Conservation (phyloP, 2,329 filamentous ascomycete genomes). For the Fusarium hostae region DNA sequence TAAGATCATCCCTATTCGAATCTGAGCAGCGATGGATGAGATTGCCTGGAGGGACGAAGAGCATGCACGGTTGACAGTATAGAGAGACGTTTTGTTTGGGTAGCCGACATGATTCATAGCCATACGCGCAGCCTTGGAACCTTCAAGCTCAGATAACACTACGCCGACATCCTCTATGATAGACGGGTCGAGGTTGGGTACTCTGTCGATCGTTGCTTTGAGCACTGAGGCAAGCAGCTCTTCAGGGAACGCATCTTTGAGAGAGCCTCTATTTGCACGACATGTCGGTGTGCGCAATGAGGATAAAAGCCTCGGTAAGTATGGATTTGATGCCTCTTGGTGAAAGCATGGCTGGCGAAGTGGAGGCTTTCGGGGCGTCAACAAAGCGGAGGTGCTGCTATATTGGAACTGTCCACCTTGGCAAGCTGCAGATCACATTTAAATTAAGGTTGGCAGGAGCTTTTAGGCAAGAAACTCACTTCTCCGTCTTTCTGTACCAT, state of each 20-base stretch:
- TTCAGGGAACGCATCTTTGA: constrained; percentile 91
- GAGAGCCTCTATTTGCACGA: constrained; percentile 81
- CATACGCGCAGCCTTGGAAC: constrained; percentile 91
- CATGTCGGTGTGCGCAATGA: constrained; percentile 90
- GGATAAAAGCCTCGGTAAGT: constrained; percentile 80
- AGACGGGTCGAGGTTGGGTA: constrained; percentile 71
- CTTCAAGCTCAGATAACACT: constrained; percentile 90
- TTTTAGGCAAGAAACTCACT: neutral
- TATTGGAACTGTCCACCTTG: neutral
- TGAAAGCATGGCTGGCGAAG: neutral
- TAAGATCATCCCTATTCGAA: constrained; percentile 76
- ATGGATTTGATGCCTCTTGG: neutral
- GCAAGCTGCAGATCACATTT: neutral
- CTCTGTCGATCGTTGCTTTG: constrained; percentile 55
- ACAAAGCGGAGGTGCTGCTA: neutral
- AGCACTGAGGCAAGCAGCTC: constrained; percentile 79
- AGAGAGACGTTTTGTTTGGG: constrained; percentile 76
- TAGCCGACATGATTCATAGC: constrained; percentile 86
- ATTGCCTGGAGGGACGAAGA: constrained; percentile 81
- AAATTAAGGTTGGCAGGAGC: neutral
- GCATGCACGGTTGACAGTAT: constrained; percentile 91
- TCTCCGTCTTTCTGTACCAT: neutral
- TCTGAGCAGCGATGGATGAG: constrained; percentile 76
- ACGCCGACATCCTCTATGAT: constrained; percentile 83
- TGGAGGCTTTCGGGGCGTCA: neutral